Evolutionary conservation across 352 stramenopile species (phyloP), one percentile per base, ranked within the genome.

Genomic region (Aphanomyces euteiches): DNA sequence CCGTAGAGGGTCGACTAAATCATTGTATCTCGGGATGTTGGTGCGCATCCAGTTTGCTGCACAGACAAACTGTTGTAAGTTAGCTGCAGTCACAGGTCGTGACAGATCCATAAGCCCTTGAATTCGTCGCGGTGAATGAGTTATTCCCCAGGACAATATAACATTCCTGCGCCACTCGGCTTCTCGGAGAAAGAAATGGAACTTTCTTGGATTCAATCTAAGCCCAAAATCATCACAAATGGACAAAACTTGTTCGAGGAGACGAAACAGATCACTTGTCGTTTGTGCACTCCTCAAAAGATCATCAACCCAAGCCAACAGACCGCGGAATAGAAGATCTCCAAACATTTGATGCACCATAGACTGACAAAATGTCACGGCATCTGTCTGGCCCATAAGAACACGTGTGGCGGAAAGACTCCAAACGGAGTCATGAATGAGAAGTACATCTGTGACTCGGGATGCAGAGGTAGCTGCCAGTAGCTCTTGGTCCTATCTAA

Each of bases 141-240:
- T 10, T 1, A 72, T 37, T 13, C 66, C 54, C 2, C 28, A 10
- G 1, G 54, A 41, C 15, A 72, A 79, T 5, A 81, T 72, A 1
- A 77, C 39, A 4, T 54, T 64, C 0, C 72, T 73, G 50, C 73
- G 77, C 71, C 74, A 80, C 40, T 69, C 69, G 0, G 73, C 69
- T 37, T 79, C 59, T 0, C 12, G 60, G 0, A 50, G 15, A 45
- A 75, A 78, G 47, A 84, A 77, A 12, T 56, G 0, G 21, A 74
- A 81, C 59, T 84, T 79, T 34, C 57, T 73, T 3, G 76, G 72
- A 56, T 81, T 61, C 3, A 84, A 47, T 56, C 81, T 84, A 1
- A 80, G 38, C 0, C 72, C 76, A 15, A 67, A 79, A n/a, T 71
- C 7, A 17, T 59, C 36, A 28, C 75, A 79, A 0, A 39, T 54